Evolutionary conservation across 176 grass and related monocot species (phyloP), one percentile per base, ranked within the genome.

Genomic region (Saccharum spontaneum): DNA sequence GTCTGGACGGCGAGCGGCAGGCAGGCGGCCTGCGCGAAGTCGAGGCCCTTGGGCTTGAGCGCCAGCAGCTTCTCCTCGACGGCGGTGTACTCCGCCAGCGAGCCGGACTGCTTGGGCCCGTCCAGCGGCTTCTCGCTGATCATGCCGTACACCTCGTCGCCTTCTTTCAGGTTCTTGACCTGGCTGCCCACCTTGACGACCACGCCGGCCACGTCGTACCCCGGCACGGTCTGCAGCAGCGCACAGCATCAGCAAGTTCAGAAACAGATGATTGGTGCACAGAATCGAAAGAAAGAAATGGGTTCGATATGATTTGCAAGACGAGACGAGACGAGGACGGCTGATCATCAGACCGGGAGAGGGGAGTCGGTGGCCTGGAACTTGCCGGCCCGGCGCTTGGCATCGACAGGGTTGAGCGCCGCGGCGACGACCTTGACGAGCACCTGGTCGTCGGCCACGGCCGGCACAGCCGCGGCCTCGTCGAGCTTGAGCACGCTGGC

Each of bases 61-160:
- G 94, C 91, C 30, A 99, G 59, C 82, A 99, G 89, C 85, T 75
- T 96, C 91, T 96, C 94, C 87, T 99, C 97, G 12, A 99, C 91
- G 30, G 90, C 81, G 7, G 93, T 92, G 77, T 94, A 96, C 86
- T 99, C 91, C 3, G 94, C 97, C 50, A 99, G 86, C 30, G 94
- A 94, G 9, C 97, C 97, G 22, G 61, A 99, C 85, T 92, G 97
- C 79, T 94, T 99, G 4, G 93, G 97, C 6, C 86, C 71, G 3
- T 99, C 90, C 12, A 99, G 76, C 10, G 94, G 90, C 63, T 99
- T 96, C 88, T 99, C 93, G 78, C 71, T 96, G 85, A 99, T 90
- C 86, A 94, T 78, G 37, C 97, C 97, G 79, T 99, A 99, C 62
- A 99, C 97, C 88, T 94, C 93, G 84, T 99, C 93, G 54, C 94